Evolutionary conservation across 371 early-diverging fungal genomes (phyloP), one percentile per base, ranked within the genome.

Genomic region (Mortierella sp.): DNA sequence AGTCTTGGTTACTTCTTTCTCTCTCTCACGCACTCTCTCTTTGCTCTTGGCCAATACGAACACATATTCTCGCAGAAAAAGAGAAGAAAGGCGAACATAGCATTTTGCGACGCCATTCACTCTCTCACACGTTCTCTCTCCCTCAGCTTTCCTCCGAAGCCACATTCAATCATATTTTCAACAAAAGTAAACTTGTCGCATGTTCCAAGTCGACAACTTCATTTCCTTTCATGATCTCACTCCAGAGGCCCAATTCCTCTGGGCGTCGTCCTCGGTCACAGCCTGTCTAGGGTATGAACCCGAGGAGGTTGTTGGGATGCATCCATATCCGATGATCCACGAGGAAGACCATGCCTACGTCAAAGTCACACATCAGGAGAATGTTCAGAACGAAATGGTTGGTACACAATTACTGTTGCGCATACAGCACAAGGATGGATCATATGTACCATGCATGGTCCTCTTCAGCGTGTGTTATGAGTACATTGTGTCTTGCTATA

Each of bases 201-300:
- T 78, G 79, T 78, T 78, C 49, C 53, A 68, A 49, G 73, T 66
- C 64, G 73, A 78, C 64, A 89, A 84, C 66, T 89, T 79, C 67
- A 87, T 90, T 57, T 76, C 85, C 22, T 89, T 89, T 43, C 89
- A 87, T 69, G 90, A 90, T 69, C 85, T 88, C 67, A 83, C 87
- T 1, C 84, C 88, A 13, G 61, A 69, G 13, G 88, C 83, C 19
- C 74, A 61, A 28, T 85, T 83, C 55, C 70, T 86, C 2, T 90
- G 86, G 71, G 78, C 84, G 3, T 88, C 89, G 15, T 86, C 87
- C 34, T 86, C 88, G 23, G 81, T 89, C 9, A 76, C 76, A 5
- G 81, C 85, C 2, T 79, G 86, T 15, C 72, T 88, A 3, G 91
- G 91, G 0, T 89, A 76, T 56, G 61, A 72, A 2, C 86, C 87